Base-by-base conservation (phyloP, 148 eudicot species). In the Fallopia convolvulus region DNA sequence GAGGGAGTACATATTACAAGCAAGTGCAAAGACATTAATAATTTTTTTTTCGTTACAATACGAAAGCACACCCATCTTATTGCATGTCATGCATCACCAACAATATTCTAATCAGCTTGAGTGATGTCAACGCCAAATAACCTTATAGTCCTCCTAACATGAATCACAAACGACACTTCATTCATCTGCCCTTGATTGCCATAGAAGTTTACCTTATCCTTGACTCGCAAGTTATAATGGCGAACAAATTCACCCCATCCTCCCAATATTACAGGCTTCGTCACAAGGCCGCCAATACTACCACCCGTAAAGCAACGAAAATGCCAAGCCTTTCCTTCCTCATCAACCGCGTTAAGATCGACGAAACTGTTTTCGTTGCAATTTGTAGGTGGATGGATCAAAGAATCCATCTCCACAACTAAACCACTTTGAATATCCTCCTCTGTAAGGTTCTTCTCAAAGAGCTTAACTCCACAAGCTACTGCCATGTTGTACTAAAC, bases 81-180 rank as follows among this genome's bases (percentile, higher is more conserved):
- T 48, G 14, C 52, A 48, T 48, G 52, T 14, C 15, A 48, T 36
- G 39, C 13, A 47, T 1, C 50, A 47, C n/a, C 61, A n/a, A n/a
- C n/a, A n/a, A n/a, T 55, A 55, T n/a, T 20, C 20, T 39, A 70
- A 70, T 70, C 74, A 13, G 12, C 74, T 70, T 70, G 44, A 13
- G 74, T 70, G 32, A 70, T 70, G 74, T 70, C 74, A 70, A 70
- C 74, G 13, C 74, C 74, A 70, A 70, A 70, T n/a, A 70, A 36
- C 30, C 46, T 70, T 12, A 36, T 70, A 33, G 74, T 70, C 47
- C 74, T 70, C 47, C 74, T 70, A 36, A 70, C 46, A 70, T 70
- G 74, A 39, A 70, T 41, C 7, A 33, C 74, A 70, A 70, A 70
- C 0, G n/a, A 41, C 42, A 70, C 47, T 10, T 36, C n/a, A 36